These are phyloP conservation scores for Hirsutella rhossiliensis DNA, from an alignment of 2,329 filamentous ascomycete species.

Conservation along the genomic window DNA sequence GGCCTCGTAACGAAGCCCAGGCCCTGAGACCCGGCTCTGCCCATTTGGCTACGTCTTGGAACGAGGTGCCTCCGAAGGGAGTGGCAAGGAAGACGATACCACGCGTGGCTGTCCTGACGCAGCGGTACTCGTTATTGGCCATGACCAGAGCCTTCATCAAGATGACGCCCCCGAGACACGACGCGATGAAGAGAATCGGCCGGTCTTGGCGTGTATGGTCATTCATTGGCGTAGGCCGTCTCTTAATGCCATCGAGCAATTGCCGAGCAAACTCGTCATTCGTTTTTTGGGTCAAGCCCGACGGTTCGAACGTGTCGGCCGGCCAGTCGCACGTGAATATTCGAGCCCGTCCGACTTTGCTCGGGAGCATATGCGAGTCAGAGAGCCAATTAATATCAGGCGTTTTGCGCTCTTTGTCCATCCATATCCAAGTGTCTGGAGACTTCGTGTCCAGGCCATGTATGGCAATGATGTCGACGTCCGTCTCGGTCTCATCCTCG, in stretches of 20 bases:
- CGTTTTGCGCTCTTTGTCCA: background rate
- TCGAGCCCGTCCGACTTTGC: constrained; percentile 6
- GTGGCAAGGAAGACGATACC: constrained; percentile 16
- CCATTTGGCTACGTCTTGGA: constrained; percentile 11
- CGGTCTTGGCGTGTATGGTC: constrained; percentile 2
- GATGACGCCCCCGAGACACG: constrained; percentile 20
- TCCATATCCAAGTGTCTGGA: constrained; percentile 15
- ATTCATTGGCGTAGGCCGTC: background rate
- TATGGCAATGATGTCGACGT: constrained; percentile 22
- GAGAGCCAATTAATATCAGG: constrained; percentile 13
- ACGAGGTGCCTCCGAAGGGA: constrained; percentile 15
- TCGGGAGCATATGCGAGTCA: constrained; percentile 12
- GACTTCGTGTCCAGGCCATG: constrained; percentile 19
- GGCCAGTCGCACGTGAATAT: constrained; percentile 19
- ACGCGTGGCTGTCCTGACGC: constrained; percentile 8
- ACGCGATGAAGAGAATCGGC: constrained; percentile 19
- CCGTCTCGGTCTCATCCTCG: constrained; percentile 5
- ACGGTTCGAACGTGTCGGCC: constrained; percentile 9
- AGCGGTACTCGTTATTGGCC: constrained; percentile 6
- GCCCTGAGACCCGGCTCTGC: constrained; percentile 7
- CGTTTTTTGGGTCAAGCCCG: constrained; percentile 7
- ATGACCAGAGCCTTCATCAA: constrained; percentile 14
- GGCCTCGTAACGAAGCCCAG: constrained; percentile 5
- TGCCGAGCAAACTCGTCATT: constrained; percentile 9
- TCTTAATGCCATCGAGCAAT: constrained; percentile 12